Percentiles rank a stretch among this genome's conserved stretches.
phyloP scores from a whole-genome alignment of 768 basidiomycete species.

The Boletus subparvulus region DNA sequence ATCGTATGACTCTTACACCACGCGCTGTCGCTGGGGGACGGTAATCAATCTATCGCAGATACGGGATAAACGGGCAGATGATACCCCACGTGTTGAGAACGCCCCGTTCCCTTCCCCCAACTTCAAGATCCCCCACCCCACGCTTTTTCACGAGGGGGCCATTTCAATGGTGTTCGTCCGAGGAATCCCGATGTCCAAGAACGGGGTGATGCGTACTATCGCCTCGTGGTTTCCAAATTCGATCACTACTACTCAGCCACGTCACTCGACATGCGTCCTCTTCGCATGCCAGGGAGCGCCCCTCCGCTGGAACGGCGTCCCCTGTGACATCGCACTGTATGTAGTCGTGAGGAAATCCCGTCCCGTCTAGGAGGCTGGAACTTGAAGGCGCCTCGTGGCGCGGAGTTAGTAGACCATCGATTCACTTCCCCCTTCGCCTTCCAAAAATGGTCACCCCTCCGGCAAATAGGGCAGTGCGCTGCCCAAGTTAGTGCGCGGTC shows the following conservation, averaged over 20 bases:
- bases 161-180: slow-evolving; percentile 4
- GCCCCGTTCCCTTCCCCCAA: not conserved
- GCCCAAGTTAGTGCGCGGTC: not conserved
- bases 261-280: slow-evolving; percentile 3
- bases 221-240: slow-evolving; percentile 16
- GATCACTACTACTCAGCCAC: not conserved
- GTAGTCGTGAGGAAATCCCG: not conserved
- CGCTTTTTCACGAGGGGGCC: not conserved
- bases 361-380: not conserved
- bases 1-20: slow-evolving; percentile 1
- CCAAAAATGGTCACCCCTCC: not conserved
- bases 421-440: not conserved
- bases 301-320: not conserved
- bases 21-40: not conserved
- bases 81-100: slow-evolving; percentile 8
- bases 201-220: slow-evolving; percentile 15
- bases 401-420: not conserved
- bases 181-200: slow-evolving; percentile 12
- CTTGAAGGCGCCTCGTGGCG: slow-evolving; percentile 1
- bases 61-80: not conserved
- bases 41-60: slow-evolving; percentile 3
- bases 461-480: not conserved
- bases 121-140: not conserved
- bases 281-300: slow-evolving; percentile 1
- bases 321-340: not conserved